Percentiles rank a stretch among this genome's conserved stretches.
phyloP scores from a whole-genome alignment of 257 asterid genomes.

The Forsythia viridissima region DNA sequence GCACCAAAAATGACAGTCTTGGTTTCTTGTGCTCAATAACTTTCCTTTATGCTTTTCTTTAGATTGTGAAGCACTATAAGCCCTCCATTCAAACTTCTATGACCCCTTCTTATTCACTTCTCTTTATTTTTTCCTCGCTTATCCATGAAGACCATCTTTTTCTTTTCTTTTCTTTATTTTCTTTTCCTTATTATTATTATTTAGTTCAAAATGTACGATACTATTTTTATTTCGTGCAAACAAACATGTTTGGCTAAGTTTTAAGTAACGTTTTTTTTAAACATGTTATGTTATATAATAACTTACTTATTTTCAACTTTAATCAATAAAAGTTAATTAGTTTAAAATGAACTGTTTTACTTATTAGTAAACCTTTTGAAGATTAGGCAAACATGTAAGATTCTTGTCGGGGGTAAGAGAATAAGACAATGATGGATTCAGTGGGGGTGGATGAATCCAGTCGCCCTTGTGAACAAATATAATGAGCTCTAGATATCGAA shows the following conservation, averaged over 20 bases:
- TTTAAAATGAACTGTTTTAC: no score
- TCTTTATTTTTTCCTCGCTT: constrained; percentile 10
- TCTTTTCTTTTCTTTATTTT: constrained; percentile 14
- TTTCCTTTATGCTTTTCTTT: constrained; percentile 73
- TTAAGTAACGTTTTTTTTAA: no score
- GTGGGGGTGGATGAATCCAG: no score
- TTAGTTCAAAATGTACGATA: background rate
- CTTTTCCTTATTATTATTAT: background rate
- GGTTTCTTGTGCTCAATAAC: constrained; percentile 70
- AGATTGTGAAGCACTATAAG: constrained; percentile 15
- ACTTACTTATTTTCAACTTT: no score
- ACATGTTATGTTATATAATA: background rate
- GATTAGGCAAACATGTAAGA: background rate
- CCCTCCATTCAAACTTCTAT: constrained; percentile 31
- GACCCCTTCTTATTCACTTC: background rate
- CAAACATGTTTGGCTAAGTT: no score
- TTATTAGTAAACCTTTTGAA: background rate
- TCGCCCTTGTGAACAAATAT: no score
- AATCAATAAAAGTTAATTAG: no score
- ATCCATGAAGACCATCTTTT: constrained; percentile 28
- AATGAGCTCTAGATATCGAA: no score
- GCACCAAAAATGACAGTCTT: constrained; percentile 52
- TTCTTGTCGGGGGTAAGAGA: no score
- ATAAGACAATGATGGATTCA: no score
- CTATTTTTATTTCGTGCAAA: background rate